Evolutionary conservation across 768 basidiomycete genomes (phyloP).

Genomic region (Dentipellis fragilis): DNA sequence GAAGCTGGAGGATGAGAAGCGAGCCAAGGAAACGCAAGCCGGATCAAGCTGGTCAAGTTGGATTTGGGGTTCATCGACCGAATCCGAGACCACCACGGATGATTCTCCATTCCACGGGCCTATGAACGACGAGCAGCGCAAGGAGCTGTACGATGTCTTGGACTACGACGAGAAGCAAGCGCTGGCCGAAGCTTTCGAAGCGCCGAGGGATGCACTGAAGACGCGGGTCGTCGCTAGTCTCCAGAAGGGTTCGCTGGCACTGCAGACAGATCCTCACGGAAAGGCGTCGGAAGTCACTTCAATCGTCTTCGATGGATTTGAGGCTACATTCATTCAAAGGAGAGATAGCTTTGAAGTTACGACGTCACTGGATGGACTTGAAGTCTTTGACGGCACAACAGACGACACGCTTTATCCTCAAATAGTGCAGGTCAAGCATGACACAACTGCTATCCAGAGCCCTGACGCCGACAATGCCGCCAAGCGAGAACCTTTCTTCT

Average conservation of each 20-base stretch:
- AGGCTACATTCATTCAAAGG: slow-evolving; percentile 75
- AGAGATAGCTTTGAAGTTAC: slow-evolving; percentile 81
- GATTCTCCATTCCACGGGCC: slow-evolving; percentile 50
- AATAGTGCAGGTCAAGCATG: slow-evolving; percentile 68
- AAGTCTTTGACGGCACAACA: slow-evolving; percentile 89
- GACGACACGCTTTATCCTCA: slow-evolving; percentile 71
- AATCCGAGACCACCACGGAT: slow-evolving; percentile 27
- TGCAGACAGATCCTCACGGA: slow-evolving; percentile 67
- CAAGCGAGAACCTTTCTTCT: slow-evolving; percentile 62
- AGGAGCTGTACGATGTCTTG: slow-evolving; percentile 80
- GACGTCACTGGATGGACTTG: slow-evolving; percentile 75
- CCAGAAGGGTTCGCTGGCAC: slow-evolving; percentile 78
- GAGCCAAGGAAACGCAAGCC: slow-evolving; percentile 38
- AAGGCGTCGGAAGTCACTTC: slow-evolving; percentile 65
- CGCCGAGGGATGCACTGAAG: slow-evolving; percentile 74
- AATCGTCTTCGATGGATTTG: slow-evolving; percentile 78
- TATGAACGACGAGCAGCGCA: slow-evolving; percentile 86
- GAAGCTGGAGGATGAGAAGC: slow-evolving; percentile 60
- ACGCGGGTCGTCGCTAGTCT: slow-evolving; percentile 66
- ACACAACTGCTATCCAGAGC: not conserved
- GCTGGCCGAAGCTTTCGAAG: slow-evolving; percentile 56
- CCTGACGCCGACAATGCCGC: slow-evolving; percentile 14
- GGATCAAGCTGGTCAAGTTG: slow-evolving; percentile 56
- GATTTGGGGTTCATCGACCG: slow-evolving; percentile 66
- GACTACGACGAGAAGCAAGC: slow-evolving; percentile 87